Conservation (phyloP, 768 basidiomycete genomes). For the Lactifluus hygrophoroides region DNA sequence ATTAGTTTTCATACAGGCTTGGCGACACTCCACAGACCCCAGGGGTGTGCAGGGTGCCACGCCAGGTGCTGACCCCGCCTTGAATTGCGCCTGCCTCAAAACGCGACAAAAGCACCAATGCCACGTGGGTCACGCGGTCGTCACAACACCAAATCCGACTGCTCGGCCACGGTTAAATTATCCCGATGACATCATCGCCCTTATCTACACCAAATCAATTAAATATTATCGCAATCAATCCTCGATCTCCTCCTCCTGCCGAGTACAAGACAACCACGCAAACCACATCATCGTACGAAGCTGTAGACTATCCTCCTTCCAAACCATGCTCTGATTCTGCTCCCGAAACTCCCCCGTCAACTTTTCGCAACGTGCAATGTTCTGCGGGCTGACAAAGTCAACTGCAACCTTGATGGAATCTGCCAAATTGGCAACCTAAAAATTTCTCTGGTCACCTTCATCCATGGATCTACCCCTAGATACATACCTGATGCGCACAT, state of each 20-base stretch:
- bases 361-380: slow-evolving; percentile 75
- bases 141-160: too few species aligned
- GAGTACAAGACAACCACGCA: slow-evolving; percentile 69
- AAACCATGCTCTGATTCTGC: slow-evolving; percentile 79
- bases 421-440: slow-evolving; percentile 82
- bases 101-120: too few species aligned
- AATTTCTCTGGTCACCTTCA: background rate
- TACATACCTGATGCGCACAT: slow-evolving; percentile 76
- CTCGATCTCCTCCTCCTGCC: slow-evolving; percentile 33
- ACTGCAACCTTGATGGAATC: slow-evolving; percentile 94
- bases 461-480: background rate
- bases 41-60: too few species aligned
- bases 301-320: slow-evolving; percentile 94
- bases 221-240: background rate
- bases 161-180: background rate
- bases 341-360: slow-evolving; percentile 84
- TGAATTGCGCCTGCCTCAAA: too few species aligned
- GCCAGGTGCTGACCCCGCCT: too few species aligned
- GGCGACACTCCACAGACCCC: too few species aligned
- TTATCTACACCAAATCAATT: background rate
- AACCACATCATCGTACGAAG: slow-evolving; percentile 92
- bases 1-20: too few species aligned
- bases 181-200: background rate
- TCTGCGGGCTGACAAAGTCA: slow-evolving; percentile 93
- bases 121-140: too few species aligned